Base-by-base conservation (phyloP, 73 alveolate genomes). In the Paramecium caudatum region DNA sequence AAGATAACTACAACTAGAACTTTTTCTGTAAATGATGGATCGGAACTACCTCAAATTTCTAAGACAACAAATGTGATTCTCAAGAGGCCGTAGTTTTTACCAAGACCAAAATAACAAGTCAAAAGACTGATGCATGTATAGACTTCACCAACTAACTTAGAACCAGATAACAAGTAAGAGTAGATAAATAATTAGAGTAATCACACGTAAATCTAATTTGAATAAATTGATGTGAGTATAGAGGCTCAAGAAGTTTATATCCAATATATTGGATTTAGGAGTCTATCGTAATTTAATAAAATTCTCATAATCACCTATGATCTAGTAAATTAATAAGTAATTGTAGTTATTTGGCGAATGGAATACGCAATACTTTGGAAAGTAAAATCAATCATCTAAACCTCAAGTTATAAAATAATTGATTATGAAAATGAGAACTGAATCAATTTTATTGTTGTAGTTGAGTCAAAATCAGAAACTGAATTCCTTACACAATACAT, bases 341-440 rank as follows among this genome's bases (percentile, higher is more conserved):
- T 65, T 5, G 7, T 65, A 65, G 83, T 21, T 65, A 65, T 65
- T 33, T 65, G 83, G 61, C 15, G 47, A 65, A 65, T 65, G 39
- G 15, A 65, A 65, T 16, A 13, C 33, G 27, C 30, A 65, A 3
- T 65, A 33, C n/a, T 32, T 32, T 65, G 15, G 16, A 25, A 65
- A 65, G 3, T 65, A 65, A 65, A 32, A 33, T 65, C 34, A 7
- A n/a, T 65, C 27, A 32, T 10, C 17, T 10, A 65, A 65, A 23
- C 47, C 46, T 36, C 4, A 10, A 33, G 7, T 25, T n/a, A 36
- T 10, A 12, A 33, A 65, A 3, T 15, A 65, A n/a, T 17, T 63
- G 32, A 30, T 63, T 9, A 63, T 63, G 82, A 63, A 33, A 63
- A 30, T 63, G 30, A 63, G 48, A 32, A 30, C 82, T 27, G 82